Evolutionary conservation across 148 eudicot species (phyloP), one percentile per base, ranked within the genome.

Genomic region (Fagopyrum esculentum): DNA sequence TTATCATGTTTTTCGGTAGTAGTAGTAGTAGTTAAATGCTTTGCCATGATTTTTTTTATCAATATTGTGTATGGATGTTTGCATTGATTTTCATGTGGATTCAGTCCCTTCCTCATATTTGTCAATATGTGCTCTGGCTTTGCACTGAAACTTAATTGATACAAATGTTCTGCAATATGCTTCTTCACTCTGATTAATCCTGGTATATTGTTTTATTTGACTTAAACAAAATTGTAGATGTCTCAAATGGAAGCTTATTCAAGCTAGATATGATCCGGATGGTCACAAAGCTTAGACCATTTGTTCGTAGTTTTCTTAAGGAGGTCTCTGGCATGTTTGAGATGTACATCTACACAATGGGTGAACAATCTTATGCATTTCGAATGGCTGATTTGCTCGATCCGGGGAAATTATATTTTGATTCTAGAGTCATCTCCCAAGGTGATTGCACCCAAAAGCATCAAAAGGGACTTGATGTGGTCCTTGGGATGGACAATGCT

Each of bases 281-380:
- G 97, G 81, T 87, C 87, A 95, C 97, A 17, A 95, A 95, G 86
- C 80, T 95, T 84, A 92, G 98, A 83, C 98, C 97, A 17, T 95
- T 75, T 84, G 93, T 92, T 72, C 93, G 82, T 49, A 84, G 80
- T 6, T 95, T 95, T 75, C 83, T 95, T 72, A 81, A 90, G 80
- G 96, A 95, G 84, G 98, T 93, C 17, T 86, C 81, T 79, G 82
- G 80, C 9, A 68, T 92, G 82, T 95, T 92, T 79, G 97, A 92
- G 83, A 90, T 95, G 98, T 92, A 87, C 78, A 95, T 95, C 51
- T 95, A 95, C 74, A 95, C 98, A 15, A 95, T 92, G 98, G 98
- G 98, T 35, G 97, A 95, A 68, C 86, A 88, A 6, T 75, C 86
- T 9, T 95, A 95, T 79, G 97, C 97, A 13, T 17, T 85, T 68